Evolutionary conservation across 2,329 filamentous ascomycete genomes (phyloP), one percentile per base, ranked within the genome.

Genomic region (Cladosporium sp.): DNA sequence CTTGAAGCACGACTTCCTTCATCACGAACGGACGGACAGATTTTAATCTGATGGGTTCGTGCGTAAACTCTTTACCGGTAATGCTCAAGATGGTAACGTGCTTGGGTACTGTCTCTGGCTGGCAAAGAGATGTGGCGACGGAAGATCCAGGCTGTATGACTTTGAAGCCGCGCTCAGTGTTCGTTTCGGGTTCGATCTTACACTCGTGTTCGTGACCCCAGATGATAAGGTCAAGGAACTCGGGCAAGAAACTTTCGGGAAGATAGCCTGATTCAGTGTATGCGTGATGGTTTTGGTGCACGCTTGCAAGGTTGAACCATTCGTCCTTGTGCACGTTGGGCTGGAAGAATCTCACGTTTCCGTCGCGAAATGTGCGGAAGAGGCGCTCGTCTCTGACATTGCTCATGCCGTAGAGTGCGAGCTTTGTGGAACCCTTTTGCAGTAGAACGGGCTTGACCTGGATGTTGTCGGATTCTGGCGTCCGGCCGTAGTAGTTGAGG

Each of bases 141-240:
- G 95, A 98, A 0, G 95, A 99, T 0, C 95, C 95, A 0, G 95
- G 95, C 73, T 99, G 95, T 87, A 99, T 97, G 69, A 99, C 94
- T 71, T 95, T 88, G 72, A 99, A 99, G 0, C 90, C 90, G 57
- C 90, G 97, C 73, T 97, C 92, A 0, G 91, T 87, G 72, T 98
- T 99, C 56, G 88, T 83, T 1, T 83, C 81, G 0, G 95, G 95
- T 53, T 97, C 89, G 69, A 99, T 96, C 8, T 94, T 77, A 74
- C 95, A 99, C 77, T 99, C 94, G 75, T 99, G 95, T 78, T 99
- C 95, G 73, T 99, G 95, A 3, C 95, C 95, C 95, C 95, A 99
- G 60, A 99, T 86, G 0, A 99, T 88, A 5, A 99, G 83, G 74
- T 99, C 91, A 69, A 99, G 82, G 80, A 96, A 98, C 21, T 92